phyloP scores from a whole-genome alignment of 2,329 filamentous ascomycete species.

The Coniella vitis region DNA sequence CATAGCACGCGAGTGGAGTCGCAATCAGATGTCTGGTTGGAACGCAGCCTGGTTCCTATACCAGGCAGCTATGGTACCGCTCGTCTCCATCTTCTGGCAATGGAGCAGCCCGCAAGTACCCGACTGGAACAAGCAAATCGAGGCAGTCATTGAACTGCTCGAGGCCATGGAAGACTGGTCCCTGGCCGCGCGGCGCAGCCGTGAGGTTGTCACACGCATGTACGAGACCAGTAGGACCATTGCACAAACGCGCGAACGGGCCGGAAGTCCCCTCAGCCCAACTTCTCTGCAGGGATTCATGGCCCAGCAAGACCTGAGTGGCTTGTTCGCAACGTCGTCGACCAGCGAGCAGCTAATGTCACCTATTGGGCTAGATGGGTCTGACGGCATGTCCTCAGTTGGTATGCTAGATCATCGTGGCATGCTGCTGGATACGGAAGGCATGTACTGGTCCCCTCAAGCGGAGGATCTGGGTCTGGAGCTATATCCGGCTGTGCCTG shows the following conservation, averaged over 20 bases:
- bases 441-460: slow-evolving; percentile 45
- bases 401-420: slow-evolving; percentile 46
- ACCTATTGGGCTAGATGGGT: slow-evolving; percentile 43
- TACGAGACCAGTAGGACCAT: slow-evolving; percentile 47
- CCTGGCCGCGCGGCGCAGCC: slow-evolving; percentile 52
- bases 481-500: slow-evolving; percentile 24
- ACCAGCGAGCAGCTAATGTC: slow-evolving; percentile 36
- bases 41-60: slow-evolving; percentile 78
- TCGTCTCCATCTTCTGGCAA: slow-evolving; percentile 69
- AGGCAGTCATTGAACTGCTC: slow-evolving; percentile 52
- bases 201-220: slow-evolving; percentile 58
- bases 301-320: slow-evolving; percentile 5
- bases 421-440: slow-evolving; percentile 47
- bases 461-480: slow-evolving; percentile 27
- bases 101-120: slow-evolving; percentile 40
- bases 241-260: slow-evolving; percentile 24
- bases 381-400: slow-evolving; percentile 44
- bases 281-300: slow-evolving; percentile 11
- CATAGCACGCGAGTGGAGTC: slow-evolving; percentile 61
- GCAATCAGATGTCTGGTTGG: slow-evolving; percentile 73
- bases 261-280: slow-evolving; percentile 7
- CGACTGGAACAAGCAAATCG: slow-evolving; percentile 51
- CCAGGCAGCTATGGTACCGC: slow-evolving; percentile 71
- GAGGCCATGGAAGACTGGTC: slow-evolving; percentile 61
- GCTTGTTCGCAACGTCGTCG: slow-evolving; percentile 8